Conservation (phyloP, 441 rosid species). For the Metrosideros polymorpha region DNA sequence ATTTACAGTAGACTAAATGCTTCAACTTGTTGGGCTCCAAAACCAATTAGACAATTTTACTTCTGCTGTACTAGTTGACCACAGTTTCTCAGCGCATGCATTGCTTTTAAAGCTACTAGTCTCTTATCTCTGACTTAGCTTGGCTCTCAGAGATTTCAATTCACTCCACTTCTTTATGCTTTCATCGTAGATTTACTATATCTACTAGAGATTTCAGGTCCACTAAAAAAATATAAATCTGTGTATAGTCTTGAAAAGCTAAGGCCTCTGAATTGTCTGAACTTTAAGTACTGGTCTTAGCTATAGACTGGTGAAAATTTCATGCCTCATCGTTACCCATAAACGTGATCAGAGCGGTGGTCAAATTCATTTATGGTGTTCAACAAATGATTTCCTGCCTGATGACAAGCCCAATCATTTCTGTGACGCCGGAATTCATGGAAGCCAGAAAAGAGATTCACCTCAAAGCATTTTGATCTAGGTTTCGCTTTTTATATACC, state of each 20-base stretch:
- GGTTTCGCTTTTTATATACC: neutral
- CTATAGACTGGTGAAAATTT: neutral
- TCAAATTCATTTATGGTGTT: neutral
- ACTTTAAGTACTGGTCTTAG: neutral
- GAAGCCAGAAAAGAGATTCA: neutral
- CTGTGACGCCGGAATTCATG: neutral
- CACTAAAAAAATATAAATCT: neutral
- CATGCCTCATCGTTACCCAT: neutral
- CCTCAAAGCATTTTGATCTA: neutral
- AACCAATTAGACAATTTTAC: neutral
- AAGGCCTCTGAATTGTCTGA: neutral
- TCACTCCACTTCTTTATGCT: neutral
- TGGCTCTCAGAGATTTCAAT: neutral
- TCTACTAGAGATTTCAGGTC: neutral
- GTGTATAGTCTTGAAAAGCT: neutral
- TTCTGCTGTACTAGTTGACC: neutral
- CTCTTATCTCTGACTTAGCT: neutral
- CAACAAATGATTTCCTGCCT: neutral
- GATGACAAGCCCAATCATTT: neutral
- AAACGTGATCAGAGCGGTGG: neutral
- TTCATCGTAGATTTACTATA: neutral
- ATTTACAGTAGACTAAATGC: neutral
- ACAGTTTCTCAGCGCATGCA: neutral
- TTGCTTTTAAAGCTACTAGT: neutral
- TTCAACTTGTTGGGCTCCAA: neutral